Evolutionary conservation across 2,329 filamentous ascomycete species (phyloP).

Genomic region (Monosporascus cannonballus): DNA sequence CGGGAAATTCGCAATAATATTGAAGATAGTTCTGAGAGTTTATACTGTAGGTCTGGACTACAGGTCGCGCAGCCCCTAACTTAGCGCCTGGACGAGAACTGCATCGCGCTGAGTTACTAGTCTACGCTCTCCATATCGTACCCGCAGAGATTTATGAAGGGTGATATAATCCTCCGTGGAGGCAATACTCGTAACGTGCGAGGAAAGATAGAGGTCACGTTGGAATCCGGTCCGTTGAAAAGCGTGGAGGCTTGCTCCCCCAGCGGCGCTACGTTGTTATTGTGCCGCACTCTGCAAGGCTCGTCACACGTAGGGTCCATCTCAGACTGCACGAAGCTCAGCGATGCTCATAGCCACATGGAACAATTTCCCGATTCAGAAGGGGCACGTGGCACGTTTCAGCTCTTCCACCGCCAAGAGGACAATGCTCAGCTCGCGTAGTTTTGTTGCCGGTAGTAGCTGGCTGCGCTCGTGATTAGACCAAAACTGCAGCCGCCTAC

Average conservation of each 20-base stretch:
- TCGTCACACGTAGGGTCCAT: too few relatives aligned
- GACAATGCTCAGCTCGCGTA: not conserved
- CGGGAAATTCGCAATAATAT: not conserved
- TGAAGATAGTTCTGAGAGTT: not conserved
- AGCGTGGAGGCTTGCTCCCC: not conserved
- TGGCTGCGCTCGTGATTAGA: not conserved
- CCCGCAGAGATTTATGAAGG: not conserved
- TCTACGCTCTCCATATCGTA: not conserved
- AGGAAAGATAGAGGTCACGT: too few relatives aligned
- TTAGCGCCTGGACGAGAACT: not conserved
- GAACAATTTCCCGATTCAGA: not conserved
- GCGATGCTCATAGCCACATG: not conserved
- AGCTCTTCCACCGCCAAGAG: not conserved
- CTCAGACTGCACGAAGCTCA: not conserved
- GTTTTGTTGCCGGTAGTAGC: not conserved
- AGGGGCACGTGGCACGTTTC: not conserved
- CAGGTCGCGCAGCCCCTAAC: not conserved
- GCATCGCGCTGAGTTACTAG: not conserved
- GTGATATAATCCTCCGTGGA: not conserved
- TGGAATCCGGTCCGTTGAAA: too few relatives aligned
- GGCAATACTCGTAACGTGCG: not conserved
- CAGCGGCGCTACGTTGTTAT: not conserved
- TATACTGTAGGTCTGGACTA: not conserved
- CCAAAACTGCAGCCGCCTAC: not conserved
- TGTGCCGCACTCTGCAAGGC: not conserved